Percentiles rank a stretch among this genome's conserved stretches.
These are phyloP conservation scores for Botrytis paeoniae DNA, from an alignment of 2,329 filamentous ascomycete genomes.

Conservation along the genomic window DNA sequence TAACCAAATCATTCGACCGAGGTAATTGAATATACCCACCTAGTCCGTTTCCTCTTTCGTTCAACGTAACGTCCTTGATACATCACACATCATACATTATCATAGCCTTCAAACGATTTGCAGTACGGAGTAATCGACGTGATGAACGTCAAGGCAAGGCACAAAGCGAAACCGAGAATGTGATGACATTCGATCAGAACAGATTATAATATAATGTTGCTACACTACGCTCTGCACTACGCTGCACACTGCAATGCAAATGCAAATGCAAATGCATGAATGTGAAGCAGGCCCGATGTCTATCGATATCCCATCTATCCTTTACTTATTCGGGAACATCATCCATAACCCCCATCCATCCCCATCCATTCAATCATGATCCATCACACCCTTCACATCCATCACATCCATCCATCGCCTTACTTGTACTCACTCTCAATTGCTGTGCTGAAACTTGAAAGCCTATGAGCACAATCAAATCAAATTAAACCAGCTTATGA, in stretches of 20 bases:
- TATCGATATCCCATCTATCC: slow-evolving; percentile 6
- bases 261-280: slow-evolving; percentile 13
- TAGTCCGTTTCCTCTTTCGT: not conserved
- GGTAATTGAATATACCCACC: not conserved
- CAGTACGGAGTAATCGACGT: not conserved
- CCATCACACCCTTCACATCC: not conserved
- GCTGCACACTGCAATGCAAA: slow-evolving; percentile 6
- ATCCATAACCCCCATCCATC: slow-evolving; percentile 3
- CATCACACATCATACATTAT: not conserved
- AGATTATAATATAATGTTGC: slow-evolving; percentile 6
- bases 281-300: slow-evolving; percentile 5
- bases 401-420: slow-evolving; percentile 5
- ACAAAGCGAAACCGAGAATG: slow-evolving; percentile 2
- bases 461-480: slow-evolving; percentile 1
- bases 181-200: slow-evolving; percentile 8
- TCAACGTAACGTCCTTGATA: not conserved
- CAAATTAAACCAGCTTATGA: slow-evolving; percentile 3
- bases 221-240: slow-evolving; percentile 1
- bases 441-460: not conserved
- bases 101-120: not conserved
- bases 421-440: slow-evolving; percentile 9
- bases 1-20: not conserved
- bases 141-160: not conserved
- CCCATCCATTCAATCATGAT: slow-evolving; percentile 2
- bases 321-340: slow-evolving; percentile 3